Evolutionary conservation across 2,329 filamentous ascomycete genomes (phyloP).

Genomic region (Epichloe typhina): DNA sequence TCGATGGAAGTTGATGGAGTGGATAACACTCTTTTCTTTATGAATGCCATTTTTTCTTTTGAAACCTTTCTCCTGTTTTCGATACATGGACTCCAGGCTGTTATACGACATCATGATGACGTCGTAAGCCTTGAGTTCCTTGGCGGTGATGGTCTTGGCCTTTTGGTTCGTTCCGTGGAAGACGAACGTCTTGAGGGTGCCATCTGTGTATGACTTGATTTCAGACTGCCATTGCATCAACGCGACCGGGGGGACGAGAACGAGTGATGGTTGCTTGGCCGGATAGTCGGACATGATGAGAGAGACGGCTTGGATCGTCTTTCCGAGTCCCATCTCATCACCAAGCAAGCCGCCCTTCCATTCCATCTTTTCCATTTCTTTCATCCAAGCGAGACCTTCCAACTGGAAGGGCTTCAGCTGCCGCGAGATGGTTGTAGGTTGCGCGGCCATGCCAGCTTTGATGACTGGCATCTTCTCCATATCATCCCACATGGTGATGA

Average conservation of each 20-base stretch:
- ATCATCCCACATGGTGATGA: conserved; percentile 75
- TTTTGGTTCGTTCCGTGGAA: conserved; percentile 81
- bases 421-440: conserved; percentile 62
- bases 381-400: conserved; percentile 91
- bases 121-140: conserved; percentile 69
- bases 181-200: conserved; percentile 78
- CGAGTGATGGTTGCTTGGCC: conserved; percentile 66
- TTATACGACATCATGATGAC: conserved; percentile 98
- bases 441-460: conserved; percentile 30
- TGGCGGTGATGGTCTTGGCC: conserved; percentile 60
- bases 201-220: conserved; percentile 71
- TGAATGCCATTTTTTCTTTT: conserved; percentile 65
- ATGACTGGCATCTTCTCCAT: conserved; percentile 57
- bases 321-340: conserved; percentile 98
- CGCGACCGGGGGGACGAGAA: conserved; percentile 89
- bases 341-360: conserved; percentile 87
- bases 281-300: conserved; percentile 97
- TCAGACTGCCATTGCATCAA: conserved; percentile 90
- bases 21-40: conserved; percentile 70
- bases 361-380: conserved; percentile 67
- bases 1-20: conserved; percentile 77
- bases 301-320: conserved; percentile 96
- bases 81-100: conserved; percentile 78
- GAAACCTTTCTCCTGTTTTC: conserved; percentile 87
- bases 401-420: conserved; percentile 88